phyloP scores from a whole-genome alignment of 1,139 yeast genomes.

The Candida neerlandica region DNA sequence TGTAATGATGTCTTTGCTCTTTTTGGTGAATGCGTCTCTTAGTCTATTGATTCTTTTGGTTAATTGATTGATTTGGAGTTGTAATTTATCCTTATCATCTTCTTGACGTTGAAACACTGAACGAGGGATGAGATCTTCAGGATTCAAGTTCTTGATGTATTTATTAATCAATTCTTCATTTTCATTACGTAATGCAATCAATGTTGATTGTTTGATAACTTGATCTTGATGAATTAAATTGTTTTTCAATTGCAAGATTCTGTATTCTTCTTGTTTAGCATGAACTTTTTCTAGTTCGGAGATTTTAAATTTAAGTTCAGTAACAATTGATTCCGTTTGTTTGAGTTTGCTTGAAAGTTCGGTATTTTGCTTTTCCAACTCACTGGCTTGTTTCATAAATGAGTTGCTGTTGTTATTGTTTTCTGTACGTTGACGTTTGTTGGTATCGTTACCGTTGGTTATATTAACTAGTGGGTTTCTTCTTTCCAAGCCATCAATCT shows the following conservation, averaged over 20 bases:
- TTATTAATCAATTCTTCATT: slow-evolving; percentile 54
- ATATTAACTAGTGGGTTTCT: slow-evolving; percentile 10
- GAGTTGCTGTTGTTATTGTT: background rate
- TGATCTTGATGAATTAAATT: slow-evolving; percentile 74
- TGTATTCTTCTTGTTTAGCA: slow-evolving; percentile 39
- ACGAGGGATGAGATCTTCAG: slow-evolving; percentile 47
- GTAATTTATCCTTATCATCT: slow-evolving; percentile 53
- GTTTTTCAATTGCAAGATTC: slow-evolving; percentile 63
- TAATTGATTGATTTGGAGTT: slow-evolving; percentile 51
- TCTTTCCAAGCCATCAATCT: slow-evolving; percentile 48
- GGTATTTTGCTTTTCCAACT: slow-evolving; percentile 46
- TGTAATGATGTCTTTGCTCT: slow-evolving; percentile 73
- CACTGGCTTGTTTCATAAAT: slow-evolving; percentile 28
- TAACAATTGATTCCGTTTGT: slow-evolving; percentile 31
- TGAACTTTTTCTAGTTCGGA: slow-evolving; percentile 27
- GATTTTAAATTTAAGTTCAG: slow-evolving; percentile 35
- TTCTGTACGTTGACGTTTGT: slow-evolving; percentile 2
- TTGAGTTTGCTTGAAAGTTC: slow-evolving; percentile 41
- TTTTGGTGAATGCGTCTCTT: slow-evolving; percentile 64
- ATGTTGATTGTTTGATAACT: slow-evolving; percentile 54
- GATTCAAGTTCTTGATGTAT: slow-evolving; percentile 20
- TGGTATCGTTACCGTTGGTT: background rate
- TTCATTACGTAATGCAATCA: slow-evolving; percentile 58
- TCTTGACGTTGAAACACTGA: slow-evolving; percentile 67
- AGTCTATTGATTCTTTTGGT: slow-evolving; percentile 63